A percentile compares a stretch with the other conserved stretches of the same genome.
These are phyloP conservation scores for Kandelia obovata DNA, from an alignment of 345 rosid species.

Conservation along the genomic window DNA sequence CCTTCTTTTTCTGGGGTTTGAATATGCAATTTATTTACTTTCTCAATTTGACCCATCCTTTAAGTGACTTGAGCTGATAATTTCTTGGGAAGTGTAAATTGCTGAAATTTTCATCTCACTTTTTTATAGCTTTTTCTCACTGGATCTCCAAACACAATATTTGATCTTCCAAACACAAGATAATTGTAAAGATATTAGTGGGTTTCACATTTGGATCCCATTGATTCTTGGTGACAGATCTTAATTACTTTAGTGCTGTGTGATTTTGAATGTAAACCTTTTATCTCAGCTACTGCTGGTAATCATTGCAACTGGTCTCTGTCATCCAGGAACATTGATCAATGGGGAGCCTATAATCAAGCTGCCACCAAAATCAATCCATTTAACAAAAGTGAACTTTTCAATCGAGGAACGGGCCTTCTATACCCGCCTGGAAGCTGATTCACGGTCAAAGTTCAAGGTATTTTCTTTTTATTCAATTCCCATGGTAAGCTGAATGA, in stretches of 20 bases:
- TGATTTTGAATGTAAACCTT: conserved; percentile 15
- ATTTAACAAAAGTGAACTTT: conserved; percentile 68
- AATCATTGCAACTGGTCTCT: conserved; percentile 24
- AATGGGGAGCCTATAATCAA: conserved; percentile 84
- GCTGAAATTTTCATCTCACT: neutral
- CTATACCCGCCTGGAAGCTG: conserved; percentile 73
- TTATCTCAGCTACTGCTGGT: conserved; percentile 12
- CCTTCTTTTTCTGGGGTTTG: no score
- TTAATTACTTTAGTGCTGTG: conserved; percentile 7
- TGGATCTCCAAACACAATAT: neutral
- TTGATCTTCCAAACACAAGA: neutral
- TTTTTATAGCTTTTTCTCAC: neutral
- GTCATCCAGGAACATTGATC: conserved; percentile 62
- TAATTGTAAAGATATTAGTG: neutral
- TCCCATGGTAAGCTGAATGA: neutral
- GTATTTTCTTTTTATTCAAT: conserved; percentile 31
- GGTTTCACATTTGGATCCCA: neutral
- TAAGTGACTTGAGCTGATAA: no score
- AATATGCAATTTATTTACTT: no score
- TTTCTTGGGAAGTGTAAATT: no score
- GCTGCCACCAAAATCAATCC: conserved; percentile 70
- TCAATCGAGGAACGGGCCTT: conserved; percentile 79
- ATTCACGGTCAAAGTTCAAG: conserved; percentile 82
- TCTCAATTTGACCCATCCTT: no score
- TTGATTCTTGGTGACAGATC: neutral